A percentile compares a stretch with the other conserved stretches of the same genome.
These are phyloP conservation scores for Pyrrhoderma lamaoense DNA, from an alignment of 1,284 basidiomycete genomes.

Conservation along the genomic window DNA sequence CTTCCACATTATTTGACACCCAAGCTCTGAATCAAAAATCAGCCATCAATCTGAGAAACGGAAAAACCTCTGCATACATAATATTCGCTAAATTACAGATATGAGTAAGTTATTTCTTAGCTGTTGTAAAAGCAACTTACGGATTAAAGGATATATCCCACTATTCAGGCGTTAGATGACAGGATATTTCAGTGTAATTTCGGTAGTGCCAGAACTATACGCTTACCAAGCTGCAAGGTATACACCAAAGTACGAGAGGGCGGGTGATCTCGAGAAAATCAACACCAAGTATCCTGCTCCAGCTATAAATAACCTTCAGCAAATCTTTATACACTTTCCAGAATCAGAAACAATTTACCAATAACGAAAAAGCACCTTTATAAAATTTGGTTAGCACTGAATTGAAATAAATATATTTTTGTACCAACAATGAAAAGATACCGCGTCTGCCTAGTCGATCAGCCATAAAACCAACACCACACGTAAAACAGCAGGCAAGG, in stretches of 20 bases:
- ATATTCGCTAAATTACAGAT: constrained; percentile 44
- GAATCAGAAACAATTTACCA: constrained; percentile 28
- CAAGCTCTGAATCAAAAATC: constrained; percentile 42
- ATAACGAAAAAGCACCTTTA: constrained; percentile 29
- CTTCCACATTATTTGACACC: constrained; percentile 68
- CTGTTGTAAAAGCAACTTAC: constrained; percentile 31
- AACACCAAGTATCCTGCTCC: constrained; percentile 63
- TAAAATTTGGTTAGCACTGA: background rate
- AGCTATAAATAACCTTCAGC: constrained; percentile 18
- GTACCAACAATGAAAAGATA: constrained; percentile 52
- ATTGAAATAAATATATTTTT: background rate
- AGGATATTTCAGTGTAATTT: background rate
- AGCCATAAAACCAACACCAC: constrained; percentile 52
- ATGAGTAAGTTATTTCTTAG: background rate
- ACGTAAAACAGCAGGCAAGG: constrained; percentile 58
- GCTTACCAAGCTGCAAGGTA: constrained; percentile 60
- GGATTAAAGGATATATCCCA: constrained; percentile 66
- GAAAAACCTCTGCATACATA: constrained; percentile 33
- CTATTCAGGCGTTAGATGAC: constrained; percentile 27
- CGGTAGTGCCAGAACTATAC: background rate
- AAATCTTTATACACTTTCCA: background rate
- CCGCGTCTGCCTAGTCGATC: constrained; percentile 55
- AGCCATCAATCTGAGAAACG: constrained; percentile 1
- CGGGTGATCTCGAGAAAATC: constrained; percentile 49
- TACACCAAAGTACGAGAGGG: constrained; percentile 62